Evolutionary conservation across 1,139 yeast genomes (phyloP), one percentile per base, ranked within the genome.

Genomic region (Pichia sp.): DNA sequence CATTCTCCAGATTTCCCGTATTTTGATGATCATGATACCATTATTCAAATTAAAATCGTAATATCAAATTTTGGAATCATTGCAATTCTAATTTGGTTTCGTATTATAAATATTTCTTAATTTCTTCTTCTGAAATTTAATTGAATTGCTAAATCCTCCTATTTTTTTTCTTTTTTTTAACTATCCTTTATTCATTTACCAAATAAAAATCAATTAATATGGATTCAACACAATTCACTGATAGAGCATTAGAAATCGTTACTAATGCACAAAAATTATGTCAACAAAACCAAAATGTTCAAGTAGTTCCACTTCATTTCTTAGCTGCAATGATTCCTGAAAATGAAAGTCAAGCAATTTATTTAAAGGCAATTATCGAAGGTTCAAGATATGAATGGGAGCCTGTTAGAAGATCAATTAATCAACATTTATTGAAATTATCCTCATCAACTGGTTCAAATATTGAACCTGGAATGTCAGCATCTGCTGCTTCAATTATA

Each of bases 311-410:
- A 24, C 65, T 90, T 51, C 99, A 92, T 65, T 68, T 92, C 51
- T 71, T 92, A 53, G 97, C 96, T 22, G 97, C 97, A 20, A 84
- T 92, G 82, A 83, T 87, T 28, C 85, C 89, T 35, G 48, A 47
- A n/a, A 42, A 52, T 55, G 83, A 82, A 34, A 69, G 84, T 4
- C 48, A 50, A 28, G 74, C 82, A 6, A 69, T 78, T 34, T 92
- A 89, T 63, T 69, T 92, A 50, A 85, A 87, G 61, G 85, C 96
- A n/a, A 71, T 92, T 43, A 68, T 87, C 28, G 95, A 89, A 58
- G 86, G 83, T 62, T 95, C 90, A 8, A 76, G 97, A 51, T 89
- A 80, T 60, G 97, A 94, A 55, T 90, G 94, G 82, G 79, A 80
- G 27, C 68, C 73, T 6, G 80, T 92, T 52, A 94, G 84, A 63